Base-by-base conservation (phyloP, 2,329 filamentous ascomycete genomes). In the Talaromyces sp. region DNA sequence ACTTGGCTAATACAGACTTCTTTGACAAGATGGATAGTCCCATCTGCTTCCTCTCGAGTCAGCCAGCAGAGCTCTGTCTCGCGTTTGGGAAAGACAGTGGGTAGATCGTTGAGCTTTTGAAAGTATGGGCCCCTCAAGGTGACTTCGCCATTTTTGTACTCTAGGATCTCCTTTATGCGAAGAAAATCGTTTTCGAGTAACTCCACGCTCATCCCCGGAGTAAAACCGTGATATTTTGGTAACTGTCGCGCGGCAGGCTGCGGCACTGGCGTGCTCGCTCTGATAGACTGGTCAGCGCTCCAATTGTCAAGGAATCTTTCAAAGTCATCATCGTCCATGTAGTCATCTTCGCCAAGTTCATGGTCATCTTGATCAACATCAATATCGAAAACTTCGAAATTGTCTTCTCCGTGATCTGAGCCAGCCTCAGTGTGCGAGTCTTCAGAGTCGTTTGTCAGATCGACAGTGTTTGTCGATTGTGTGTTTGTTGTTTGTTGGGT, bases 51-150 rank as follows among this genome's bases (percentile, higher is more conserved):
- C 39, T 82, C 77, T 6, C 78, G 72, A 0, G 75, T 54, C 33
- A 75, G 53, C 73, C 79, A 77, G 25, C 75, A 74, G 25, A 85
- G 60, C 62, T 85, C 83, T 52, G 83, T 79, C 0, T 60, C 49
- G 30, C 71, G 70, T 11, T 68, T 71, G 0, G 75, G 75, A 2
- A 83, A 67, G 13, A 75, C 69, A 0, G 72, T 73, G 2, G 71
- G 63, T 17, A 77, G 64, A 1, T 71, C 61, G 2, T 69, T 71
- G 1, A 70, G 69, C 9, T 72, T 71, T 4, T 72, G 67, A 6
- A 78, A 73, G 2, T 70, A 72, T 1, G 73, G 67, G 0, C 81
- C 80, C 44, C 69, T 67, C 2, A 85, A 66, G 0, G 70, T 69
- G 0, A 78, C 58, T 0, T 65, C 57, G 0, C 66, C 64, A 0